Base-by-base conservation (phyloP, 306 rosid genomes). In the Rosa chinensis region DNA sequence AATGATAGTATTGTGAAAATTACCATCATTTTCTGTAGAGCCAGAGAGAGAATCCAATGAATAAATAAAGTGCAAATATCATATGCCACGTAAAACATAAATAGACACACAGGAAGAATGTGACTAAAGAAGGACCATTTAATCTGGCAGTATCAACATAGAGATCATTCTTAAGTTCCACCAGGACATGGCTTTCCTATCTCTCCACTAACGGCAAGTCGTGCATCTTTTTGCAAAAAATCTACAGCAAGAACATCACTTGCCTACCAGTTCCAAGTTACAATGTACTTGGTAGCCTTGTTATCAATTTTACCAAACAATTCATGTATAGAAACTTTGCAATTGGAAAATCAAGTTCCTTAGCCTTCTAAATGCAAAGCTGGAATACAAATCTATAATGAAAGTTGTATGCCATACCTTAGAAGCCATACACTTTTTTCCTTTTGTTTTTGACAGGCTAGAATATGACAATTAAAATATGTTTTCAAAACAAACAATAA, bases 171-270 rank as follows among this genome's bases (percentile, higher is more conserved):
- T 88, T 86, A 94, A 97, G 92, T 90, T 87, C 97, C 97, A 70
- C 92, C 97, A 70, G 93, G 89, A 86, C 98, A 88, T 32, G 94
- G 86, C 86, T 89, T 89, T 86, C 97, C 98, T 44, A 78, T 72
- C 84, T 91, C 94, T 78, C 98, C 98, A 73, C 82, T 84, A 70
- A 92, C 93, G 77, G 97, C 84, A 69, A 92, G 97, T 69, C 93
- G 87, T 66, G 98, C 94, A 84, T 94, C 97, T 82, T 94, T 94
- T 88, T 92, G 98, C 74, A 94, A 80, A 85, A 94, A 94, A 90
- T 94, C 98, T 35, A 94, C 97, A 10, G 98, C 97, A 77, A 94
- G 98, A 74, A 92, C 97, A 76, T 94, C 98, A 82, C 97, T 94
- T 77, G 97, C 97, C 98, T 94, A 83, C 76, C 69, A 28, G 32